phyloP scores from a whole-genome alignment of 1,284 basidiomycete genomes.

The Mycena sp. region DNA sequence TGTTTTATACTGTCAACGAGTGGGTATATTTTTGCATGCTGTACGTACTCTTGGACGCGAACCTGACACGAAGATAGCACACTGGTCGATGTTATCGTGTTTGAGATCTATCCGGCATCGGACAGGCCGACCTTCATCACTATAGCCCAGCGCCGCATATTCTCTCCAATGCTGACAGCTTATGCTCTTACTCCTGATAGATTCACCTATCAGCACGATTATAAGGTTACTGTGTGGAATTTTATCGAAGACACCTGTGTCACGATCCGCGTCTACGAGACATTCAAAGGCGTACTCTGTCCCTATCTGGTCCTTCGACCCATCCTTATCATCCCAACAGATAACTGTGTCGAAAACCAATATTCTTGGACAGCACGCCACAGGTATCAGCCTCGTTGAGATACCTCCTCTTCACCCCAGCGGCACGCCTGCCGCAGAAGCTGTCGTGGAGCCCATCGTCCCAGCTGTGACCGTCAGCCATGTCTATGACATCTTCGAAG shows the following conservation, averaged over 20 bases:
- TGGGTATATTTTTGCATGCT: neutral
- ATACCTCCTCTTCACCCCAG: slow-evolving; percentile 15
- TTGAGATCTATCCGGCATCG: slow-evolving; percentile 10
- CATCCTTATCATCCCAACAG: neutral
- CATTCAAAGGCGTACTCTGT: neutral
- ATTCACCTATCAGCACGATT: slow-evolving; percentile 15
- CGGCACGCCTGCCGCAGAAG: slow-evolving; percentile 10
- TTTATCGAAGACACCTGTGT: slow-evolving; percentile 13
- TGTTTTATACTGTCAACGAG: neutral
- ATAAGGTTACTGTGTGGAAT: slow-evolving; percentile 14
- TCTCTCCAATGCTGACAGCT: neutral
- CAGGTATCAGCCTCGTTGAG: slow-evolving; percentile 5
- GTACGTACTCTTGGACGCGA: neutral
- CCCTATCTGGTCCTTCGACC: neutral
- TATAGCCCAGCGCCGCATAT: slow-evolving; percentile 10
- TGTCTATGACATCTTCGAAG: slow-evolving; percentile 3
- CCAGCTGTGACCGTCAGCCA: slow-evolving; percentile 15
- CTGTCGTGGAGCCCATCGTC: slow-evolving; percentile 7
- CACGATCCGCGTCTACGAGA: slow-evolving; percentile 8
- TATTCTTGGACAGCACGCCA: slow-evolving; percentile 1
- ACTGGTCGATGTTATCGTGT: slow-evolving; percentile 2
- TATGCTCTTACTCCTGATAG: slow-evolving; percentile 7
- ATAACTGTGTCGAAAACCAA: slow-evolving; percentile 9
- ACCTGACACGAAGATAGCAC: neutral
- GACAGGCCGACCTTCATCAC: neutral